Percentiles rank a stretch among this genome's conserved stretches.
These are phyloP conservation scores for Ensete glaucum DNA, from an alignment of 176 grass and related monocot genomes.

Conservation along the genomic window DNA sequence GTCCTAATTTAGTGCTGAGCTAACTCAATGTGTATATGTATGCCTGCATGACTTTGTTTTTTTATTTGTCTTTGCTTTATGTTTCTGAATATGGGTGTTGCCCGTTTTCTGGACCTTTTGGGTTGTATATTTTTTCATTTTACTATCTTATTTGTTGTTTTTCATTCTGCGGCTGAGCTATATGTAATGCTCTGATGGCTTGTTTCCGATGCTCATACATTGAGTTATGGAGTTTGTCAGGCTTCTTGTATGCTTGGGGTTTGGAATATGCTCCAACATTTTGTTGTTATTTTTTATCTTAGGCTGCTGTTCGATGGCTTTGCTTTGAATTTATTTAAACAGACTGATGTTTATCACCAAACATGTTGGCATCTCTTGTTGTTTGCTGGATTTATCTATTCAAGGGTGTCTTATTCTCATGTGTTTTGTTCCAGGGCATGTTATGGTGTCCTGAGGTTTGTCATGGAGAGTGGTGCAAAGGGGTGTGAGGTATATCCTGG, in stretches of 20 bases:
- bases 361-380: no score
- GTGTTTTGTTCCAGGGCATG: not conserved
- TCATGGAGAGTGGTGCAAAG: constrained; percentile 3
- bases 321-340: no score
- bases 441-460: constrained; percentile 3
- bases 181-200: not conserved
- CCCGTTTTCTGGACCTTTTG: no score
- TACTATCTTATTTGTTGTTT: not conserved
- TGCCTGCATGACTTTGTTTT: no score
- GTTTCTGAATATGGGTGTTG: no score
- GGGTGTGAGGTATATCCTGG: not conserved
- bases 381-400: no score
- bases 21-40: no score
- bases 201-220: not conserved
- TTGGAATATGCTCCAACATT: constrained; percentile 45
- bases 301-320: no score
- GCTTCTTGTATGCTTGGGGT: constrained; percentile 35
- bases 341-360: no score
- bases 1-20: no score
- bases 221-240: constrained; percentile 36
- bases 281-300: not conserved
- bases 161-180: not conserved
- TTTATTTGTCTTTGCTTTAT: no score
- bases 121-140: no score
- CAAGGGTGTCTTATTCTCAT: not conserved